These are phyloP conservation scores for Ambrosiella cleistominuta DNA, from an alignment of 2,329 filamentous ascomycete genomes.

Conservation along the genomic window DNA sequence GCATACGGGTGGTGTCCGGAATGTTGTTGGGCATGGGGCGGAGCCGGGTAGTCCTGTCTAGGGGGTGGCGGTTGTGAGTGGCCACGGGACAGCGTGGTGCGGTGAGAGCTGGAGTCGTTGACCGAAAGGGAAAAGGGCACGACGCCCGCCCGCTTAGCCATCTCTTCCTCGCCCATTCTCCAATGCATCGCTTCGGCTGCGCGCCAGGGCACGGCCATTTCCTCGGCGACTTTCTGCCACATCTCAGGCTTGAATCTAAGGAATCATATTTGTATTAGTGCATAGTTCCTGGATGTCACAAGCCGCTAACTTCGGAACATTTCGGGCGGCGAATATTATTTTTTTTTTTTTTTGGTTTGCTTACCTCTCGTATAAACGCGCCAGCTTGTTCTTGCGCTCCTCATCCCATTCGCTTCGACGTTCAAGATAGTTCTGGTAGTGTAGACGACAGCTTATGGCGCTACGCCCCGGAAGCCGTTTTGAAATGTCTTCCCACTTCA, in stretches of 20 bases:
- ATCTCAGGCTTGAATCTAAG: constrained; percentile 91
- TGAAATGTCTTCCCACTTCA: constrained; percentile 99
- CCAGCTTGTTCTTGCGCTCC: constrained; percentile 92
- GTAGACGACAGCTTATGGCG: constrained; percentile 81
- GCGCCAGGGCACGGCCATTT: constrained; percentile 89
- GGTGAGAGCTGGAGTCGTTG: constrained; percentile 22
- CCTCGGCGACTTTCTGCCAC: constrained; percentile 90
- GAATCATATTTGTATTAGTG: constrained; percentile 9
- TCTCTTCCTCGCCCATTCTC: constrained; percentile 84
- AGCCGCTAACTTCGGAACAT: background rate
- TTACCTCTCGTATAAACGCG: constrained; percentile 86
- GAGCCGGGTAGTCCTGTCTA: constrained; percentile 15
- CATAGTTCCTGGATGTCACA: background rate
- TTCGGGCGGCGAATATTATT: background rate
- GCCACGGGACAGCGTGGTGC: constrained; percentile 22
- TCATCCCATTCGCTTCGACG: constrained; percentile 89
- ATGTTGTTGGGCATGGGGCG: constrained; percentile 2
- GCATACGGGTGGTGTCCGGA: constrained; percentile 4
- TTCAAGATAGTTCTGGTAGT: constrained; percentile 96
- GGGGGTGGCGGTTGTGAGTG: constrained; percentile 21
- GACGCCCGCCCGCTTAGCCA: constrained; percentile 81
- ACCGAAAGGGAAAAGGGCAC: constrained; percentile 61
- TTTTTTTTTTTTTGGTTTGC: constrained; percentile 17
- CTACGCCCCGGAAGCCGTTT: constrained; percentile 79
- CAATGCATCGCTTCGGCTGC: constrained; percentile 97